Evolutionary conservation across 768 basidiomycete genomes (phyloP).

Genomic region (Boletus patriciae): DNA sequence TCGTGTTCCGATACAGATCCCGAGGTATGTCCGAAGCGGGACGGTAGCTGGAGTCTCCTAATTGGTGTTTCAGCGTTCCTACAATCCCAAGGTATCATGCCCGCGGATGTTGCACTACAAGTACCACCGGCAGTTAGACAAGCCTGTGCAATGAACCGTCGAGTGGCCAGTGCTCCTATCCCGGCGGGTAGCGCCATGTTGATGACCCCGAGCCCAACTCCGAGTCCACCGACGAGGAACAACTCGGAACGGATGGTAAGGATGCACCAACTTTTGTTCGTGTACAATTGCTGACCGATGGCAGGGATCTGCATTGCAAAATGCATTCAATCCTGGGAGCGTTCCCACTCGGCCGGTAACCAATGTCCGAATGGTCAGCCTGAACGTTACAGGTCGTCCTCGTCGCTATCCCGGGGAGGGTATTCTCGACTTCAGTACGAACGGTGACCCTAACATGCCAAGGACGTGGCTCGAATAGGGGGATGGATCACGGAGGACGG

Average conservation of each 20-base stretch:
- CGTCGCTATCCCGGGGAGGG: constrained; percentile 18
- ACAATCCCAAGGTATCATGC: constrained; percentile 51
- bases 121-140: constrained; percentile 8
- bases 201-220: constrained; percentile 9
- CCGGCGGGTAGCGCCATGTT: not conserved
- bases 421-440: constrained; percentile 9
- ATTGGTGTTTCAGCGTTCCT: constrained; percentile 43
- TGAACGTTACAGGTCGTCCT: not conserved
- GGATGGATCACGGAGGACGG: not conserved
- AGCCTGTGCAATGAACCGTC: constrained; percentile 32
- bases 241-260: constrained; percentile 9
- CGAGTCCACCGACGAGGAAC: not conserved
- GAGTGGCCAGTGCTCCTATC: constrained; percentile 28
- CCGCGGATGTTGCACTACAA: constrained; percentile 27
- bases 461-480: not conserved
- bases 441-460: not conserved
- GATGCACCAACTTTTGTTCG: not conserved
- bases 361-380: constrained; percentile 9
- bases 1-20: constrained; percentile 65
- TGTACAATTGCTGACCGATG: not conserved
- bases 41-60: not conserved
- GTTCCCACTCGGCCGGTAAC: not conserved
- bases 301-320: not conserved
- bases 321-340: not conserved
- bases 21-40: constrained; percentile 38